A percentile compares a stretch with the other conserved stretches of the same genome.
phyloP scores from a whole-genome alignment of 2,329 filamentous ascomycete species.

The Fusarium sacchari region DNA sequence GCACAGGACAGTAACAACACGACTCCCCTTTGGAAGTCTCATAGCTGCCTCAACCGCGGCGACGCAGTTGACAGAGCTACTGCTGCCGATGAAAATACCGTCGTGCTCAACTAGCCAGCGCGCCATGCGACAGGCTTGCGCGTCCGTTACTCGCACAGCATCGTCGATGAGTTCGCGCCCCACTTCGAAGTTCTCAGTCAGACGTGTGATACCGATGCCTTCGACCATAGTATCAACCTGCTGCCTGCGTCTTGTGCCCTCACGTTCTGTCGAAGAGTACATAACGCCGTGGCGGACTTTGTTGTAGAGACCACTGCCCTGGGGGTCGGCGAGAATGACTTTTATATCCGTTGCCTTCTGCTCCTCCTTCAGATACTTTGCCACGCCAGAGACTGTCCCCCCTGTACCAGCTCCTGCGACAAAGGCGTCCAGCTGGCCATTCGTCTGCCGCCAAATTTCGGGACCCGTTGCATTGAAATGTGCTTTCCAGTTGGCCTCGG shows the following conservation, averaged over 20 bases:
- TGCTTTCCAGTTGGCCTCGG: conserved; percentile 85
- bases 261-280: conserved; percentile 88
- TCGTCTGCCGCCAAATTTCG: conserved; percentile 85
- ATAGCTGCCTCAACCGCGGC: conserved; percentile 77
- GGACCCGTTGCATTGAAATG: conserved; percentile 87
- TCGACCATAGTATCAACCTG: conserved; percentile 98
- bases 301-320: conserved; percentile 93
- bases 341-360: conserved; percentile 67
- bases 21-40: conserved; percentile 68
- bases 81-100: conserved; percentile 93
- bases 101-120: conserved; percentile 95
- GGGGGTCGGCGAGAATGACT: conserved; percentile 90
- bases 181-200: conserved; percentile 93
- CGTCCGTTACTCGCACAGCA: conserved; percentile 87
- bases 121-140: conserved; percentile 93
- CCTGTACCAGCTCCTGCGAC: conserved; percentile 94
- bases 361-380: conserved; percentile 81
- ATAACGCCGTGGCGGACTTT: conserved; percentile 93
- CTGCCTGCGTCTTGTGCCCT: conserved; percentile 87
- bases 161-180: conserved; percentile 89
- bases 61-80: conserved; percentile 95
- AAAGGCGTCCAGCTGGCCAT: conserved; percentile 82
- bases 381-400: conserved; percentile 89
- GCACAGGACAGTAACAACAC: conserved; percentile 84
- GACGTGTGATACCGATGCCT: conserved; percentile 92